Evolutionary conservation across 1,284 basidiomycete genomes (phyloP).

Genomic region (Sporisorium reilianum): DNA sequence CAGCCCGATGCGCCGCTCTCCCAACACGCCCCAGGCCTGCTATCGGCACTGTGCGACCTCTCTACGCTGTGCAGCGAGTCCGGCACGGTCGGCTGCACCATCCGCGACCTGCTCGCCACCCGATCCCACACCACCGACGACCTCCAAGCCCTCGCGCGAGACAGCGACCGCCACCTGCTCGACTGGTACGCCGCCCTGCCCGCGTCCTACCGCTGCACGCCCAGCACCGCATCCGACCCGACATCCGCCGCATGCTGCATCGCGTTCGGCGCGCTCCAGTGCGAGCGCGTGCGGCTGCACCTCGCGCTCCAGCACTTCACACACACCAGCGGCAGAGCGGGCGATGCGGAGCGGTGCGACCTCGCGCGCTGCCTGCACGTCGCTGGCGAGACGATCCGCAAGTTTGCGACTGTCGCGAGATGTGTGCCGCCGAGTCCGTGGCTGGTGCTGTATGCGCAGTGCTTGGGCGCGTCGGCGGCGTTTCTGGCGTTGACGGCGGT

Average conservation of each 20-base stretch:
- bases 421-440: constrained; percentile 7
- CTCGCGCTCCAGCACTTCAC: constrained; percentile 5
- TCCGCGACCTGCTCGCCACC: not conserved
- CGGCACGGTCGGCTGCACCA: not conserved
- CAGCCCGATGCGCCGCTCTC: not conserved
- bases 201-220: not conserved
- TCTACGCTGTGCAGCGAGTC: constrained; percentile 2
- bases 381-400: not conserved
- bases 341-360: not conserved
- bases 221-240: not conserved
- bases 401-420: not conserved
- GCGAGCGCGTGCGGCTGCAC: constrained; percentile 14
- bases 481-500: constrained; percentile 7
- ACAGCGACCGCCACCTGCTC: constrained; percentile 1
- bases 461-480: constrained; percentile 8
- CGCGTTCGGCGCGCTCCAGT: constrained; percentile 9
- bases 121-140: not conserved
- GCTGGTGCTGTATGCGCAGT: constrained; percentile 11
- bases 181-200: constrained; percentile 17
- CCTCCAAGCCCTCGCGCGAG: not conserved
- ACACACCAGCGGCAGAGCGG: not conserved
- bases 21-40: not conserved
- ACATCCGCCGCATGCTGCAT: constrained; percentile 6
- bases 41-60: constrained; percentile 1
- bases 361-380: constrained; percentile 2